Conservation (phyloP, 2,329 filamentous ascomycete species). For the Polychaeton citri region DNA sequence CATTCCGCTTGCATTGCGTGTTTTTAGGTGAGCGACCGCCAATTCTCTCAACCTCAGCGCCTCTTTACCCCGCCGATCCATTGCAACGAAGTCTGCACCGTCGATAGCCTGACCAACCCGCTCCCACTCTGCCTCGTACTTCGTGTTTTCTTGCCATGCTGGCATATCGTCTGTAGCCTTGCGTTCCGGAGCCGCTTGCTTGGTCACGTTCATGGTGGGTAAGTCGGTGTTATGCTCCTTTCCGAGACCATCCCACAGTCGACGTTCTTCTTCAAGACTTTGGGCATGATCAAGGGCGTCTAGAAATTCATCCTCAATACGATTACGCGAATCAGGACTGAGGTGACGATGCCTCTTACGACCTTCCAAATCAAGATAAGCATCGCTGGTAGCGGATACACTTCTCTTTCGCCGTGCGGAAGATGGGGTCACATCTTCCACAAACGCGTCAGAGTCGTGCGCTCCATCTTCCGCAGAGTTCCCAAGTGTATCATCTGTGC, state of each 20-base stretch:
- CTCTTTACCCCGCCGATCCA: too few species aligned
- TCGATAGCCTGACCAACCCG: too few species aligned
- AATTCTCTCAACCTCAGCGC: too few species aligned
- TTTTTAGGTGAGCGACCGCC: too few species aligned
- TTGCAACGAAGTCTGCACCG: too few species aligned
- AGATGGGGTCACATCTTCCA: background rate
- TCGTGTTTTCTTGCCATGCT: too few species aligned
- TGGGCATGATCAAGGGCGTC: conserved; percentile 34
- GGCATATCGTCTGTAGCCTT: too few species aligned
- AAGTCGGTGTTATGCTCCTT: too few species aligned
- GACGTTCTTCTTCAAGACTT: conserved; percentile 31
- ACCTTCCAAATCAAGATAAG: background rate
- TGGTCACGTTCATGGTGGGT: too few species aligned
- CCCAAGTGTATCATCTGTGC: background rate
- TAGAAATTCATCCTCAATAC: conserved; percentile 29
- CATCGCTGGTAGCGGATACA: background rate
- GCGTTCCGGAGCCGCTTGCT: too few species aligned
- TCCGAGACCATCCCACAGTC: conserved; percentile 16
- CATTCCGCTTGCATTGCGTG: too few species aligned
- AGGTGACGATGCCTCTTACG: conserved; percentile 10
- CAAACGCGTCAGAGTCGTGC: conserved; percentile 4
- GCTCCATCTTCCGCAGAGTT: background rate
- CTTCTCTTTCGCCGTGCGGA: background rate
- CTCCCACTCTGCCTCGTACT: too few species aligned
- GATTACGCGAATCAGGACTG: conserved; percentile 5